phyloP scores from a whole-genome alignment of 345 rosid genomes.

The Pseudoturritis turrita region DNA sequence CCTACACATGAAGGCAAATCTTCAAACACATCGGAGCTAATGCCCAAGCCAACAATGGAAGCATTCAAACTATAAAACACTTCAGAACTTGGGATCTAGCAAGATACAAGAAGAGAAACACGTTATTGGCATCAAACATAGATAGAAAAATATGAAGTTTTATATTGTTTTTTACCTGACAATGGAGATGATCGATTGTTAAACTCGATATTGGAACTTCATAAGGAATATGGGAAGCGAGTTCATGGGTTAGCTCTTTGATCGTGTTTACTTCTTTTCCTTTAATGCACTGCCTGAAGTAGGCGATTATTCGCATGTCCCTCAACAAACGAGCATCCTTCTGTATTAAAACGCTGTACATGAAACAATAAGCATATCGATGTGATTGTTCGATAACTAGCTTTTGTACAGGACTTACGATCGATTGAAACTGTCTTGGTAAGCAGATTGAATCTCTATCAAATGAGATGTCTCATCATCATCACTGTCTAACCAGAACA shows the following conservation, averaged over 20 bases:
- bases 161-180: conserved; percentile 45
- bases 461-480: conserved; percentile 38
- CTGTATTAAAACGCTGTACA: conserved; percentile 45
- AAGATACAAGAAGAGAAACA: background rate
- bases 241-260: conserved; percentile 80
- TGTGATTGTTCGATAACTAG: background rate
- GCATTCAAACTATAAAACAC: conserved; percentile 77
- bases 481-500: conserved; percentile 66
- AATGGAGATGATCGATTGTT: conserved; percentile 75
- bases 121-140: conserved; percentile 9
- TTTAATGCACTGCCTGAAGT: conserved; percentile 81
- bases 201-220: conserved; percentile 76
- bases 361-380: background rate
- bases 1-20: conserved; percentile 74
- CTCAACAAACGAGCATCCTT: conserved; percentile 74
- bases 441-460: conserved; percentile 68
- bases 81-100: conserved; percentile 64
- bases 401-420: conserved; percentile 48
- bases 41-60: conserved; percentile 83
- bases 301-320: conserved; percentile 70
- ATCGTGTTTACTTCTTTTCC: conserved; percentile 53
- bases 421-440: conserved; percentile 60
- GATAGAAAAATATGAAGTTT: background rate
- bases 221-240: conserved; percentile 82
- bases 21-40: conserved; percentile 53